Conservation (phyloP, 2,329 filamentous ascomycete genomes). For the Acrocalymma vagum region DNA sequence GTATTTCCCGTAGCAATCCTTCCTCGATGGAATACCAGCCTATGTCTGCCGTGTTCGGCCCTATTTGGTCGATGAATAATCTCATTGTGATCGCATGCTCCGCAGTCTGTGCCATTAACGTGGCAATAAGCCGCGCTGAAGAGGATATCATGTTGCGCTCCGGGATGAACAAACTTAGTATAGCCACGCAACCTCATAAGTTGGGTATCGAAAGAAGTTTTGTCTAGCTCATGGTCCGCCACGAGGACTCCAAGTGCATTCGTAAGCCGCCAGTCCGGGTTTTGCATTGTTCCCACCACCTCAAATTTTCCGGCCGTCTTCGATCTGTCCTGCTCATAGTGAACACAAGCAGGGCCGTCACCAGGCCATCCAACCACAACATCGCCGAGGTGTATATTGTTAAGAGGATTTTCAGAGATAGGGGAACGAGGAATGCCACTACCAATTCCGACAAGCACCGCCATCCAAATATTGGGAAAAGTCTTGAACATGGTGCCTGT, state of each 20-base stretch:
- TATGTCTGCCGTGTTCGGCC: too few relatives aligned
- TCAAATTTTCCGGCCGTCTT: conserved; percentile 12
- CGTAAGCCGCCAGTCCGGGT: conserved; percentile 15
- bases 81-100: conserved; percentile 3
- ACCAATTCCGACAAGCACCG: conserved; percentile 16
- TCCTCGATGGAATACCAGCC: conserved; percentile 14
- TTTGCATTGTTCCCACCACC: conserved; percentile 13
- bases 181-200: conserved; percentile 7
- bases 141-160: conserved; percentile 9
- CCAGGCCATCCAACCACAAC: conserved; percentile 17
- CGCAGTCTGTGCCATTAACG: conserved; percentile 6
- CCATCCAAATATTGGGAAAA: conserved; percentile 18
- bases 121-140: conserved; percentile 9
- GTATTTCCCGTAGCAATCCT: conserved; percentile 11
- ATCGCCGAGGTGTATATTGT: conserved; percentile 18
- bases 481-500: conserved; percentile 15
- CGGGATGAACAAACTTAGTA: conserved; percentile 10
- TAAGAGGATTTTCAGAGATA: conserved; percentile 4
- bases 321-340: conserved; percentile 11
- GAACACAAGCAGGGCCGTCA: too few relatives aligned
- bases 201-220: conserved; percentile 4
- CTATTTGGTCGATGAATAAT: conserved; percentile 10
- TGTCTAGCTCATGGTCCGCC: conserved; percentile 6
- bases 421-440: conserved; percentile 13
- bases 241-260: conserved; percentile 11